Conservation (phyloP, 2,329 filamentous ascomycete species). For the Xylaria sp. region DNA sequence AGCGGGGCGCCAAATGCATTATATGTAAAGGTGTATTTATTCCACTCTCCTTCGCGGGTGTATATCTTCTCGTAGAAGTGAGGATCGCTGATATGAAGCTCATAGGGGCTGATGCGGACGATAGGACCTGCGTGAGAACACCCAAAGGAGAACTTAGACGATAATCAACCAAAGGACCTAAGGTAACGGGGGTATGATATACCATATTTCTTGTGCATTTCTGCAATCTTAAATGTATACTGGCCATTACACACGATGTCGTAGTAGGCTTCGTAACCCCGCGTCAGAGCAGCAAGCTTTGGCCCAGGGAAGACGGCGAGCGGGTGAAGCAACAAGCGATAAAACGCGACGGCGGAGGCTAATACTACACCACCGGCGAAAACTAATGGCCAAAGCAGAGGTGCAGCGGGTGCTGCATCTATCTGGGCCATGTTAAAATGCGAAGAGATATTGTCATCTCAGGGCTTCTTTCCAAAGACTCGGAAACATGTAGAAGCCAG, state of each 20-base stretch:
- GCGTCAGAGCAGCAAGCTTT: conserved; percentile 19
- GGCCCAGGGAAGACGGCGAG: not conserved
- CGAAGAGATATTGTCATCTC: no score
- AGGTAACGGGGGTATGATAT: not conserved
- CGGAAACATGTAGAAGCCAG: no score
- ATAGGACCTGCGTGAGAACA: not conserved
- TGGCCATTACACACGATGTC: conserved; percentile 25
- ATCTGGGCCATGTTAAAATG: no score
- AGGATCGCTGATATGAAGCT: not conserved
- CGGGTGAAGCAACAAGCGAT: not conserved
- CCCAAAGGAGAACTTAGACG: no score
- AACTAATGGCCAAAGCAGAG: no score
- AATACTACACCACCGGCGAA: no score
- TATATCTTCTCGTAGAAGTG: not conserved
- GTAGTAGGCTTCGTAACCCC: conserved; percentile 27
- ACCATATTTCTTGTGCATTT: conserved; percentile 32
- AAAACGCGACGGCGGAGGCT: not conserved
- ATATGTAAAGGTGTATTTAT: not conserved
- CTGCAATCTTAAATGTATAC: conserved; percentile 30
- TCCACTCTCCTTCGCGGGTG: not conserved
- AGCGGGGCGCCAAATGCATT: not conserved
- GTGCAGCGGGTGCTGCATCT: no score
- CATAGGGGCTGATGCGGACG: not conserved
- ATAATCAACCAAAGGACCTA: not conserved
- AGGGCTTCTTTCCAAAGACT: no score